Evolutionary conservation across 2,329 filamentous ascomycete species (phyloP).

Genomic region (Trichoderma simmonsii): DNA sequence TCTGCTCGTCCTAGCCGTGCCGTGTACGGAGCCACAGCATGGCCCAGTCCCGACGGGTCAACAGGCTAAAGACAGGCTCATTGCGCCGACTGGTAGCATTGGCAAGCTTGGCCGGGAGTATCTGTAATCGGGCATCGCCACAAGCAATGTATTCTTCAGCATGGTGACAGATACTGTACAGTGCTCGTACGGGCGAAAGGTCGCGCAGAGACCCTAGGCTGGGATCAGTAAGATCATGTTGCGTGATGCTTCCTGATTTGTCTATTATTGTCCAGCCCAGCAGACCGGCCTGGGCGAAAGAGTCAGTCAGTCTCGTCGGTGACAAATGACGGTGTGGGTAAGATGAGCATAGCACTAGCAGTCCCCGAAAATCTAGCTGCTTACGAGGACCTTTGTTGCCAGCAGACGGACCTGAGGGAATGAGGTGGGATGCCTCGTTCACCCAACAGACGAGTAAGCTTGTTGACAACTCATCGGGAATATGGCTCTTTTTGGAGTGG

Average conservation of each 20-base stretch:
- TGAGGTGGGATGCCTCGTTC: not conserved
- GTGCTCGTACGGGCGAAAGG: not conserved
- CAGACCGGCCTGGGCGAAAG: not conserved
- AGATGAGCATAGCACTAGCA: conserved; percentile 15
- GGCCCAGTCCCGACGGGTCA: not conserved
- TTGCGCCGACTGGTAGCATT: not conserved
- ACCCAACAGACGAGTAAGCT: not conserved
- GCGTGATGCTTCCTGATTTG: not conserved
- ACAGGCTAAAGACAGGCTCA: not conserved
- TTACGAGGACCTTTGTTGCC: not conserved
- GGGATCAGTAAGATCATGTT: not conserved
- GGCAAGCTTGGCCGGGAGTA: not conserved
- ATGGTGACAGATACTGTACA: not conserved
- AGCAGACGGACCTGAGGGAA: not conserved
- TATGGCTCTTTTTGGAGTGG: not conserved
- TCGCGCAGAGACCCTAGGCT: not conserved
- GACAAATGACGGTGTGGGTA: not conserved
- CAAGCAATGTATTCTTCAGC: not conserved
- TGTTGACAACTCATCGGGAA: conserved; percentile 12
- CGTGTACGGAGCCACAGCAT: not conserved
- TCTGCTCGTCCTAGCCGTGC: not conserved
- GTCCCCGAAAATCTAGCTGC: conserved; percentile 3
- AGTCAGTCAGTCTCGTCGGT: not conserved
- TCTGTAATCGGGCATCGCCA: not conserved
- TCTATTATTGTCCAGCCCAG: not conserved